Evolutionary conservation across 148 eudicot genomes (phyloP).

Genomic region (Fagopyrum tataricum): DNA sequence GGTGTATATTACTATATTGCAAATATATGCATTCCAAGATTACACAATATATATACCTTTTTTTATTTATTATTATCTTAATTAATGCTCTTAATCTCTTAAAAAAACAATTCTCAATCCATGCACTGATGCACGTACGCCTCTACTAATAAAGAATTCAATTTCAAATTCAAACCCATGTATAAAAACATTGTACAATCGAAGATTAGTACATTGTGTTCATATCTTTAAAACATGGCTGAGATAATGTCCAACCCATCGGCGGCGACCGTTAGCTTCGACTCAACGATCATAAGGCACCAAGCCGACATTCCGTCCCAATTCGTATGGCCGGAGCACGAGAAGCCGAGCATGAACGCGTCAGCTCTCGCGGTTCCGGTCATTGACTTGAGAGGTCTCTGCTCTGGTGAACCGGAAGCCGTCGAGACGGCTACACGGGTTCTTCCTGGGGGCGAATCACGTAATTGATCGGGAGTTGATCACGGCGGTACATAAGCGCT

Average conservation of each 20-base stretch:
- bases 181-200: background rate
- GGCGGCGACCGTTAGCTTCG: conserved; percentile 20
- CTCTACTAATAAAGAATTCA: too few species aligned
- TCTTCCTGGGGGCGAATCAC: conserved; percentile 42
- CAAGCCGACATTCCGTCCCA: conserved; percentile 32
- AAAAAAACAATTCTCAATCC: too few species aligned
- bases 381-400: conserved; percentile 33
- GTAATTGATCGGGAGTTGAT: conserved; percentile 31
- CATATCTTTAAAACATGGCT: too few species aligned
- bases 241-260: background rate
- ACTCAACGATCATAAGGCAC: conserved; percentile 21
- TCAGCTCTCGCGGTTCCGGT: conserved; percentile 33
- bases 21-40: too few species aligned
- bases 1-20: too few species aligned
- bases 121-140: too few species aligned
- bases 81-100: too few species aligned
- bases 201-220: conserved; percentile 13
- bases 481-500: conserved; percentile 22
- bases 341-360: conserved; percentile 22
- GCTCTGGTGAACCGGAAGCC: conserved; percentile 24
- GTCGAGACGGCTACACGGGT: conserved; percentile 28
- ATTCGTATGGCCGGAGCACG: conserved; percentile 54
- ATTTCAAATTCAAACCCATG: too few species aligned
- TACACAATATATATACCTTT: too few species aligned
- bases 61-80: too few species aligned